Conservation (phyloP, 2,329 filamentous ascomycete genomes). For the Botrytis deweyae region DNA sequence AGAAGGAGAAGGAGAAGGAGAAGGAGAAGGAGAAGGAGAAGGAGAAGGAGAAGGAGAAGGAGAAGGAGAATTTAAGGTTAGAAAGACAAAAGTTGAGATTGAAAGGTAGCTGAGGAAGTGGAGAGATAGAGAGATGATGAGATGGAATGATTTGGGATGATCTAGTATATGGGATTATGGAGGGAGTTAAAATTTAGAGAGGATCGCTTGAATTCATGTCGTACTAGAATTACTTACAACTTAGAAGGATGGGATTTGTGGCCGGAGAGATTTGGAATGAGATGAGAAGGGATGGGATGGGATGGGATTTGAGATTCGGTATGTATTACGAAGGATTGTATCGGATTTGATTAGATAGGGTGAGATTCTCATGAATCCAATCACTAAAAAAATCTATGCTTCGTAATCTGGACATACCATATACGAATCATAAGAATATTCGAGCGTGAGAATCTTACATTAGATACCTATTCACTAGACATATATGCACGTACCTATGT, state of each 20-base stretch:
- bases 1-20: too few species aligned
- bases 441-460: background rate
- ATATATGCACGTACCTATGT: background rate
- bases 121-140: background rate
- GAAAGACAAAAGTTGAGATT: background rate
- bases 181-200: background rate
- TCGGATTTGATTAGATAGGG: background rate
- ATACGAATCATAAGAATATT: background rate
- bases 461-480: too few species aligned
- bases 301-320: background rate
- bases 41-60: too few species aligned
- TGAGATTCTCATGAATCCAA: background rate
- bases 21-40: too few species aligned
- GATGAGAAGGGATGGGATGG: background rate
- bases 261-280: background rate
- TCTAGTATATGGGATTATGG: background rate
- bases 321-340: background rate
- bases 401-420: background rate
- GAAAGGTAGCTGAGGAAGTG: background rate
- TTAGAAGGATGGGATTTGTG: background rate
- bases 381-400: background rate
- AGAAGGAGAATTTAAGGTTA: background rate
- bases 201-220: background rate
- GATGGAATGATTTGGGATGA: too few species aligned
- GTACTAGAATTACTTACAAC: background rate